Conservation (phyloP, 768 basidiomycete genomes). For the Mycena leptocephala region DNA sequence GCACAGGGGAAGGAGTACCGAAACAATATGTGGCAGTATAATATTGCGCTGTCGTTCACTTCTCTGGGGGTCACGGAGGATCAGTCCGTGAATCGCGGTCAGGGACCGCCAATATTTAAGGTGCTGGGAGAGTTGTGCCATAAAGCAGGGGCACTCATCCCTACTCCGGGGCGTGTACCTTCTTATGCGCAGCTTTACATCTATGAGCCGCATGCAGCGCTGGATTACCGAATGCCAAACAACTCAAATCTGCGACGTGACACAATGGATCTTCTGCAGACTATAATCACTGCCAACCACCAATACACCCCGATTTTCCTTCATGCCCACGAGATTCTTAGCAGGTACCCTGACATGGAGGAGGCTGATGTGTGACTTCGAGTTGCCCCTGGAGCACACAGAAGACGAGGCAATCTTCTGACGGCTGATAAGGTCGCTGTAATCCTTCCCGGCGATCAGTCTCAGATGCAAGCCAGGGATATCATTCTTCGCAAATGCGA, state of each 20-base stretch:
- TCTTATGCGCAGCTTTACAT: constrained; percentile 61
- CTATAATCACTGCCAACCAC: constrained; percentile 19
- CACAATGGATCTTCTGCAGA: constrained; percentile 40
- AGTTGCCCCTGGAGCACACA: constrained; percentile 38
- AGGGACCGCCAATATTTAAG: constrained; percentile 47
- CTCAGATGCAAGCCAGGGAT: no score
- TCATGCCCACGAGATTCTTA: constrained; percentile 37
- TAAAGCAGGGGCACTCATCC: constrained; percentile 50
- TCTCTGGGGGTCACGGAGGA: constrained; percentile 51
- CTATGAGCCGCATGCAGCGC: constrained; percentile 49
- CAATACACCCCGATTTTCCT: no score
- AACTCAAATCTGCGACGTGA: constrained; percentile 41
- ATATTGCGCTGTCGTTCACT: constrained; percentile 53
- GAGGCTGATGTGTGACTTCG: constrained; percentile 37
- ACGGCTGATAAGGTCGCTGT: no score
- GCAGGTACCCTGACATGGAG: neutral
- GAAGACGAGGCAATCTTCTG: no score
- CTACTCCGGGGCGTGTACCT: constrained; percentile 38
- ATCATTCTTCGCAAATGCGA: no score
- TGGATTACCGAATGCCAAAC: constrained; percentile 15
- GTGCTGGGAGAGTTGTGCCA: constrained; percentile 52
- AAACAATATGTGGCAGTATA: constrained; percentile 53
- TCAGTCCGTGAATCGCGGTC: constrained; percentile 34
- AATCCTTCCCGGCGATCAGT: no score
- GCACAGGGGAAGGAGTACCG: constrained; percentile 42